Base-by-base conservation (phyloP, 2,329 filamentous ascomycete genomes). In the Lasiodiplodia sp. region DNA sequence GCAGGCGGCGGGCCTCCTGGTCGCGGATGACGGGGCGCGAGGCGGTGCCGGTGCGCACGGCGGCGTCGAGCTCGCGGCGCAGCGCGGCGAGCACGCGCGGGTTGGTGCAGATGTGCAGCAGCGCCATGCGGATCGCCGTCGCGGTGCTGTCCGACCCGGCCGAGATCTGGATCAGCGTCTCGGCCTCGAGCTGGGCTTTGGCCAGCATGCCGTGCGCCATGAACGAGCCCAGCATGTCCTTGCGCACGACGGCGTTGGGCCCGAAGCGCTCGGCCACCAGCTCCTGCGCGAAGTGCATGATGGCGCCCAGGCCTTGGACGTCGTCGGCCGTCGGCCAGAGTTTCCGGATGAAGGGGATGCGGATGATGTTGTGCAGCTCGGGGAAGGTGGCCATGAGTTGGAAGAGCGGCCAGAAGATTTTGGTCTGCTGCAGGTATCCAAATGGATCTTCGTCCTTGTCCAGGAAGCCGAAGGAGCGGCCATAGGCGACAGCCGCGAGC, bases 121-220 rank as follows among this genome's bases (percentile, higher is more conserved):
- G 71, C 1, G 83, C 86, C 47, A 83, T 79, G 2, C 87, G 83
- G 11, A 89, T 82, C 2, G 82, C 82, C 0, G 85, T 86, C 0
- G 87, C 86, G 0, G 86, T 87, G 0, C 86, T 88, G 69, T 89
- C 87, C 0, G 86, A 86, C 4, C 87, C 87, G 4, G 86, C 87
- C 5, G 87, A 78, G 51, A 85, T 83, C 68, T 84, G 81, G 14
- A 82, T 77, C 4, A 83, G 70, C 0, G 78, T 81, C 70, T 85
- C 83, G 70, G 76, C 82, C 74, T 77, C 84, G 69, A 76, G 79
- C 71, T 84, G 75, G 18, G 78, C 70, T 75, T 81, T 72, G 58
- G 77, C 75, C 1, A 86, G 28, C 31, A 10, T 34, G 49, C 51
- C 77, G 77, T 68, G 81, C 12, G 78, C 78, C 66, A 86, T 80